Conservation (phyloP, 2,329 filamentous ascomycete species). For the Lizonia empirigonia region DNA sequence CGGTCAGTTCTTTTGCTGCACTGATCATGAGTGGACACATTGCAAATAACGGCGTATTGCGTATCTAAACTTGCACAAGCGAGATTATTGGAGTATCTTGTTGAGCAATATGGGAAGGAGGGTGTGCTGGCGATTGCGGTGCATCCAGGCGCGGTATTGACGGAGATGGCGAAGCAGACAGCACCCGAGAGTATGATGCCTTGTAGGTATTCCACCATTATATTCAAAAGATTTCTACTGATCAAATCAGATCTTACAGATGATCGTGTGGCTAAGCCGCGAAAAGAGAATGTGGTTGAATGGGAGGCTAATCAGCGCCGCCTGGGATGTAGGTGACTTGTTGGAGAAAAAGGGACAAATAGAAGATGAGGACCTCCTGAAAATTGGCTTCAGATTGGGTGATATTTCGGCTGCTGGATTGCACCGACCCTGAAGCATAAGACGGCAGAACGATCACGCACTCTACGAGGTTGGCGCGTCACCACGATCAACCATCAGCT, state of each 20-base stretch:
- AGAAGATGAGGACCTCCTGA: conserved; percentile 35
- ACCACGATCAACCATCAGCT: not conserved
- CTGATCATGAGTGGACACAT: conserved; percentile 48
- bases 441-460: not conserved
- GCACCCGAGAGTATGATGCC: conserved; percentile 34
- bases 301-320: conserved; percentile 35
- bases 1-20: conserved; percentile 38
- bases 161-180: conserved; percentile 34
- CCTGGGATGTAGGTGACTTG: conserved; percentile 41
- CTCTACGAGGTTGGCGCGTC: not conserved
- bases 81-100: conserved; percentile 33
- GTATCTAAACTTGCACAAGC: conserved; percentile 40
- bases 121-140: conserved; percentile 34
- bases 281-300: conserved; percentile 42
- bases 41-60: conserved; percentile 47
- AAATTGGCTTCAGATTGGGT: conserved; percentile 32
- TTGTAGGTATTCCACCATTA: conserved; percentile 23
- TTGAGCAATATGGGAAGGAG: conserved; percentile 31
- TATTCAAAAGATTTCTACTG: not conserved
- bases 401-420: not conserved
- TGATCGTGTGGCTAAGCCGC: conserved; percentile 39
- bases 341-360: conserved; percentile 27
- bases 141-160: conserved; percentile 41
- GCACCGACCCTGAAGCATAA: not conserved
- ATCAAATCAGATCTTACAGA: conserved; percentile 32